A percentile compares a stretch with the other conserved stretches of the same genome.
Conservation (phyloP, 2,329 filamentous ascomycete genomes). For the Tolypocladium nubicola region DNA sequence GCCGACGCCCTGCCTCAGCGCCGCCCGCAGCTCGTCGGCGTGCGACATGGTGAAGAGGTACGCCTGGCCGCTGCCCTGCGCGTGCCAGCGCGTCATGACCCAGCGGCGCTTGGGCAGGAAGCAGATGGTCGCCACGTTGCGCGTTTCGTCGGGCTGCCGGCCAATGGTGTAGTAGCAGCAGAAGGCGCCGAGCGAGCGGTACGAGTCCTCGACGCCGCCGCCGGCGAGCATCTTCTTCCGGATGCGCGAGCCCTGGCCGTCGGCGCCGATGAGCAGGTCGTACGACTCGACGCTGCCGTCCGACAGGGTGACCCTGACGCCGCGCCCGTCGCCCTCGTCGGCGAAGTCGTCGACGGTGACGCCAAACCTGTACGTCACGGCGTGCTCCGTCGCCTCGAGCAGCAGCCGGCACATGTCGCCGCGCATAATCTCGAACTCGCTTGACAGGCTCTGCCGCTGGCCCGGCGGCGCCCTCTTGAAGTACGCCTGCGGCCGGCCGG, state of each 20-base stretch:
- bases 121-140: conserved; percentile 14
- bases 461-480: conserved; percentile 29
- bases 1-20: conserved; percentile 10
- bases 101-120: conserved; percentile 22
- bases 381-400: conserved; percentile 25
- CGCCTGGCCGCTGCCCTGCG: conserved; percentile 10
- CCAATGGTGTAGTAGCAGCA: conserved; percentile 30
- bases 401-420: conserved; percentile 42
- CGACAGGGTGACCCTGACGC: conserved; percentile 27
- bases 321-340: conserved; percentile 13
- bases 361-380: conserved; percentile 16
- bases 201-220: conserved; percentile 12
- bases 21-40: conserved; percentile 13
- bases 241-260: conserved; percentile 26
- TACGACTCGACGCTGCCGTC: conserved; percentile 30
- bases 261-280: conserved; percentile 44
- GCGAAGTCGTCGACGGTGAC: conserved; percentile 16
- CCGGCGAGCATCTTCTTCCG: conserved; percentile 14
- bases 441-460: conserved; percentile 33
- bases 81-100: conserved; percentile 16
- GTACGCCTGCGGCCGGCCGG: conserved; percentile 25
- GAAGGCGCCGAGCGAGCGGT: conserved; percentile 16
- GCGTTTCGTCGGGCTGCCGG: conserved; percentile 10
- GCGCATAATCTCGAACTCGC: conserved; percentile 50
- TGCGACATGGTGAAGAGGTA: conserved; percentile 19